Base-by-base conservation (phyloP, 2,329 filamentous ascomycete species). In the Coniella vitis region DNA sequence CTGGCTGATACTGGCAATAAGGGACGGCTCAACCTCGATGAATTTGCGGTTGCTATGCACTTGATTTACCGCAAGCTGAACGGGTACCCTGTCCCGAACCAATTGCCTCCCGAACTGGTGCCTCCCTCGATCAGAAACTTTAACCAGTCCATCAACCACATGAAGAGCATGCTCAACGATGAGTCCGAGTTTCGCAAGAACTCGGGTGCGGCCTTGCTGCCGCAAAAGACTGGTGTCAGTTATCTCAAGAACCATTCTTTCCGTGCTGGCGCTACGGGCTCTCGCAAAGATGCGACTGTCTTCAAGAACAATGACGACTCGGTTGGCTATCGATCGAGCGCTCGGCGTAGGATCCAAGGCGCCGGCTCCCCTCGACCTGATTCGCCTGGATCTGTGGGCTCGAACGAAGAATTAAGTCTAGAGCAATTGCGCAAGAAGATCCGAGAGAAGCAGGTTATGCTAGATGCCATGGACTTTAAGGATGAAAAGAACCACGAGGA, bases 11-110 rank as follows among this genome's bases (percentile, higher is more conserved):
- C 90, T 29, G 86, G 90, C 55, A 96, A 98, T 67, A 93, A 93
- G 65, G 93, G 93, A 16, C 86, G 90, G 48, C 77, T 98, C 25
- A 90, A 98, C 60, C 80, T 97, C 61, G 93, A 98, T 63, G 93
- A 98, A 63, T 98, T 98, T 63, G 90, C 93, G 8, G 91, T 98
- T 45, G 90, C 90, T 9, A 98, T 98, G 93, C 93, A 98, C 76
- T 72, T 98, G 68, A 98, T 98, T 60, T 98, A 98, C 70, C 81
- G 93, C 59, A 95, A 94, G 64, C 77, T 98, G 46, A 97, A 98
- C 60, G 91, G 91, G 32, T 97, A 97, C 61, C 90, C 91, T 1
- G 76, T 97, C 29, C 93, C 93, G 14, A 87, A 83, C 60, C 84
- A 85, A 38, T 76, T 98, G 10, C 93, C 93, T 8, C 82, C 93